Base-by-base conservation (phyloP, 1,284 basidiomycete genomes). In the Jaminaea rosea region DNA sequence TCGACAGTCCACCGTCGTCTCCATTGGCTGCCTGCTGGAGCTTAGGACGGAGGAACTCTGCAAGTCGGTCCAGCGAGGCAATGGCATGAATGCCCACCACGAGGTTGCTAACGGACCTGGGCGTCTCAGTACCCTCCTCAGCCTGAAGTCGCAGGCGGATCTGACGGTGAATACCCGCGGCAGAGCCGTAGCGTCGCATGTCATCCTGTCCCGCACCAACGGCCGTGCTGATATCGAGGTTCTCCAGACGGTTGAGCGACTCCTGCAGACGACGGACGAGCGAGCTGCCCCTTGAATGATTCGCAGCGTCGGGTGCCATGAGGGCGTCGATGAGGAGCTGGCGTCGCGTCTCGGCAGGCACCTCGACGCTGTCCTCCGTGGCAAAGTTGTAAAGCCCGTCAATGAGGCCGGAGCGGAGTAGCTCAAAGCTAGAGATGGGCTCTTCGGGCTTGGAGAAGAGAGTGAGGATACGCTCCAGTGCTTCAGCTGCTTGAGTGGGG, bases 391-490 rank as follows among this genome's bases (percentile, higher is more conserved):
- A 80, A 37, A 98, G 74, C 2, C 84, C 84, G 60, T 94, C 90
- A 1, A 97, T 85, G 1, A 96, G 80, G 2, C 92, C 93, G 66
- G 89, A 93, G 67, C 94, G 87, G 50, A 96, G 77, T 36, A 98
- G 76, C 77, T 99, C 94, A 63, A 97, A 98, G 75, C 91, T 94
- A 0, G 92, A 96, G 10, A 97, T 83, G 9, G 89, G 86, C 32
- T 77, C 75, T 19, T 75, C 75, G 42, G 67, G 79, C n/a, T 84
- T 84, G 1, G 84, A 78, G 72, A 99, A 93, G 41, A 91, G 79
- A 13, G 80, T 79, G 0, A 87, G 86, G 19, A 97, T 78, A 57
- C 85, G 83, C 50, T 79, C 78, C 23, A 94, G 76, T 10, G 82
- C 81, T 29, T 81, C 80, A n/a, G 87, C 74, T 27, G 83, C 81